These are phyloP conservation scores for Calonectria fujianensis DNA, from an alignment of 2,329 filamentous ascomycete species.

Conservation along the genomic window DNA sequence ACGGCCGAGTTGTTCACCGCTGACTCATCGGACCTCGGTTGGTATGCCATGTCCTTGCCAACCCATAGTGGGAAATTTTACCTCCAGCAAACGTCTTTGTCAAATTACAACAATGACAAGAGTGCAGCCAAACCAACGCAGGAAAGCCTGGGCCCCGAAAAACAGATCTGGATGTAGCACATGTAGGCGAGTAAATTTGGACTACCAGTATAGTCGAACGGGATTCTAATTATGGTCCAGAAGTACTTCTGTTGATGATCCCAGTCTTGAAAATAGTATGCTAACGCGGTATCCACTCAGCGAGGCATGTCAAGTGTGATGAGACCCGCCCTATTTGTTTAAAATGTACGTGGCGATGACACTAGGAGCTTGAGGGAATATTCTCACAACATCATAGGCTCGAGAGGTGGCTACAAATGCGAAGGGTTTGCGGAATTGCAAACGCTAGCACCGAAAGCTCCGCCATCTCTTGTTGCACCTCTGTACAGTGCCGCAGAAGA, in stretches of 20 bases:
- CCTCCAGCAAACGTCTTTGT: not conserved
- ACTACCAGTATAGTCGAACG: too few relatives aligned
- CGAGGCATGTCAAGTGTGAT: constrained; percentile 9
- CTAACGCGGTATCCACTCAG: not conserved
- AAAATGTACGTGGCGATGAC: not conserved
- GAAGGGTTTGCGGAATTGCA: not conserved
- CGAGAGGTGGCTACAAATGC: not conserved
- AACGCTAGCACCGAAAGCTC: not conserved
- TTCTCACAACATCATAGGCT: not conserved
- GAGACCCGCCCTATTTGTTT: not conserved
- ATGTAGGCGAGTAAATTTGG: not conserved
- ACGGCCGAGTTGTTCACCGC: not conserved
- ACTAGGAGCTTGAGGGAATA: too few relatives aligned
- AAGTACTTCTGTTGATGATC: not conserved
- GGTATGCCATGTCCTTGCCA: not conserved
- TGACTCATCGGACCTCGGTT: not conserved
- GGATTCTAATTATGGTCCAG: not conserved
- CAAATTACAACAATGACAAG: not conserved
- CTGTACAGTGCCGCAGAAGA: not conserved
- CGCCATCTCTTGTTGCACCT: not conserved
- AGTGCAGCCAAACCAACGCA: not conserved
- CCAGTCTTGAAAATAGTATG: fast-evolving
- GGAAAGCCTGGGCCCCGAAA: constrained; percentile 5
- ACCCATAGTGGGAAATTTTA: not conserved
- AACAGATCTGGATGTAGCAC: constrained; percentile 5